phyloP scores from a whole-genome alignment of 2,329 filamentous ascomycete species.

The Penicillium sp. region DNA sequence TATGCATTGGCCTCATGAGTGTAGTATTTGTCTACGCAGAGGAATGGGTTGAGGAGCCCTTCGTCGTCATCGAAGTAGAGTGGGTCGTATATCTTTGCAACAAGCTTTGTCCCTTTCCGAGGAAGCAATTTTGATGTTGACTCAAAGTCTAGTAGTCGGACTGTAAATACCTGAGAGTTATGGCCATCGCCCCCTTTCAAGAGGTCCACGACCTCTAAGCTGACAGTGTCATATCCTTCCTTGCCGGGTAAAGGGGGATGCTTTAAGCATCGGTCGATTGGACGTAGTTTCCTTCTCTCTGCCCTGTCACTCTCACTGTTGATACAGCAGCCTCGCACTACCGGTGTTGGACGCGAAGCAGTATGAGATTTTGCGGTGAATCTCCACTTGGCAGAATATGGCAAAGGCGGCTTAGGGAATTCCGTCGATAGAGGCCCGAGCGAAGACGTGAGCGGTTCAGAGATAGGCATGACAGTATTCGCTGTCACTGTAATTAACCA shows the following conservation, averaged over 20 bases:
- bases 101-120: constrained; percentile 10
- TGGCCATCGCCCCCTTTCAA: constrained; percentile 17
- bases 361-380: constrained; percentile 19
- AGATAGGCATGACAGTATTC: constrained; percentile 1
- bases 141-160: constrained; percentile 6
- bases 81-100: constrained; percentile 25
- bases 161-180: constrained; percentile 20
- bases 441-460: not conserved
- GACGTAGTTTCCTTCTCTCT: constrained; percentile 15
- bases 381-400: constrained; percentile 18
- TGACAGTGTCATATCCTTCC: constrained; percentile 10
- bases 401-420: not conserved
- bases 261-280: constrained; percentile 17
- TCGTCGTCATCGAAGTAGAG: constrained; percentile 22
- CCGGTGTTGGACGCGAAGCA: constrained; percentile 14
- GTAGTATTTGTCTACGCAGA: constrained; percentile 23
- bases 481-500: not conserved
- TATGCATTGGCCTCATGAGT: constrained; percentile 22
- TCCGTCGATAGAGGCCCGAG: constrained; percentile 8
- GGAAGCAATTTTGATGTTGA: constrained; percentile 3
- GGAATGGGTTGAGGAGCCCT: constrained; percentile 21
- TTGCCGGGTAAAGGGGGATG: constrained; percentile 16
- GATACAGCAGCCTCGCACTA: constrained; percentile 9
- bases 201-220: constrained; percentile 14
- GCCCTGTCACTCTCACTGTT: constrained; percentile 7